Percentiles rank a stretch among this genome's conserved stretches.
These are phyloP conservation scores for Pythium plurisporium DNA, from an alignment of 352 stramenopile species.

Conservation along the genomic window DNA sequence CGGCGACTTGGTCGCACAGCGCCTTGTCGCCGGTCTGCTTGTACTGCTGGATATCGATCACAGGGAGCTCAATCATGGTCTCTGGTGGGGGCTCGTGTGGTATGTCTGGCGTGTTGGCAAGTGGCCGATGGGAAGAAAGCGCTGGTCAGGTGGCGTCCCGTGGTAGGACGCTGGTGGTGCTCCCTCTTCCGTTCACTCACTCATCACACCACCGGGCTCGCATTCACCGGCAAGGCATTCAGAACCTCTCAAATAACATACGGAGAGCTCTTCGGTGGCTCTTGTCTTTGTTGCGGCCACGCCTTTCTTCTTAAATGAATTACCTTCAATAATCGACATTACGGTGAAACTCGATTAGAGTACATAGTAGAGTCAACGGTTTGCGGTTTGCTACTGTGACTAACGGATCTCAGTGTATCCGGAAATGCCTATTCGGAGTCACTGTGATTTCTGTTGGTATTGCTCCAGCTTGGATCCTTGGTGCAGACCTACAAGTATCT, in stretches of 20 bases:
- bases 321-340: no score
- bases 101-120: slow-evolving; percentile 8
- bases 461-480: no score
- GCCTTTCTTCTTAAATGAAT: no score
- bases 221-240: slow-evolving; percentile 17
- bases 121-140: not conserved
- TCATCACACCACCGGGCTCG: slow-evolving; percentile 9
- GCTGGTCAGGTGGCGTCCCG: not conserved
- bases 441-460: no score
- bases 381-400: no score
- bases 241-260: slow-evolving; percentile 8
- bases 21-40: slow-evolving; percentile 56
- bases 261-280: not conserved
- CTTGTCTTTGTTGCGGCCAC: slow-evolving; percentile 1
- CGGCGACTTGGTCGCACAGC: slow-evolving; percentile 72
- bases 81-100: no score
- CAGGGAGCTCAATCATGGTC: slow-evolving; percentile 72
- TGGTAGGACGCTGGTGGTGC: not conserved
- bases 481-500: no score
- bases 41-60: slow-evolving; percentile 82
- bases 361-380: no score
- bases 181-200: slow-evolving; percentile 20
- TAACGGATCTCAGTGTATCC: no score
- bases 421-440: no score
- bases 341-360: no score